Base-by-base conservation (phyloP, 805 yeast genomes). In the Dipodascus geniculatus region DNA sequence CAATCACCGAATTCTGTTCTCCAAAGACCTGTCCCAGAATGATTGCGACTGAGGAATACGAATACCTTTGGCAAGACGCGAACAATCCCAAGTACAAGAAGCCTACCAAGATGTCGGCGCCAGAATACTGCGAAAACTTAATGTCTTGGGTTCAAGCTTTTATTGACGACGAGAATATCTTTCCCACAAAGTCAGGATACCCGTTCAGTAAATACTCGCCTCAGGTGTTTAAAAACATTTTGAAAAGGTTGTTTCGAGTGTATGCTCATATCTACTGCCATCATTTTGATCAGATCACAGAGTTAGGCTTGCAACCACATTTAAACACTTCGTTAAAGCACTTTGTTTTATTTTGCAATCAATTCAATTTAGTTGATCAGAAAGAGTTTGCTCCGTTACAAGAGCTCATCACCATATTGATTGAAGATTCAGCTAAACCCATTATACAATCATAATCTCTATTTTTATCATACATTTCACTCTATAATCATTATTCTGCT, bases 231-330 rank as follows among this genome's bases (percentile, higher is more conserved):
- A 85, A 82, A 63, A 90, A 95, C 19, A 87, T 93, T 49, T 80
- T 93, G 75, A 88, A 91, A 69, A 79, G 99, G 60, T 73, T 93
- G 51, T 93, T 90, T 69, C 78, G 99, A 66, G 89, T 93, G 2
- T 93, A 93, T 65, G 98, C 99, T 1, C 99, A 93, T 70, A 87
- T 93, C 48, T 93, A 93, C 69, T 93, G 99, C 65, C 98, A 93
- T 65, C 99, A 93, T 68, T 91, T 93, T 68, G 96, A 89, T 65
- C 96, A 91, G 68, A 86, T 93, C 54, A 80, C 89, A 44, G 98
- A 90, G 66, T 74, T 93, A 60, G 96, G 96, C 1, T 73, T 91
- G 61, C 96, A 90, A 67, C 85, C 95, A 11, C 96, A 91, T 62
- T 75, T 91, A 60, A 93, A 93, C 66, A 91, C 99, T 3, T 85